Evolutionary conservation across 164 flowering plant species (phyloP).

Genomic region (Chimonanthus praecox): DNA sequence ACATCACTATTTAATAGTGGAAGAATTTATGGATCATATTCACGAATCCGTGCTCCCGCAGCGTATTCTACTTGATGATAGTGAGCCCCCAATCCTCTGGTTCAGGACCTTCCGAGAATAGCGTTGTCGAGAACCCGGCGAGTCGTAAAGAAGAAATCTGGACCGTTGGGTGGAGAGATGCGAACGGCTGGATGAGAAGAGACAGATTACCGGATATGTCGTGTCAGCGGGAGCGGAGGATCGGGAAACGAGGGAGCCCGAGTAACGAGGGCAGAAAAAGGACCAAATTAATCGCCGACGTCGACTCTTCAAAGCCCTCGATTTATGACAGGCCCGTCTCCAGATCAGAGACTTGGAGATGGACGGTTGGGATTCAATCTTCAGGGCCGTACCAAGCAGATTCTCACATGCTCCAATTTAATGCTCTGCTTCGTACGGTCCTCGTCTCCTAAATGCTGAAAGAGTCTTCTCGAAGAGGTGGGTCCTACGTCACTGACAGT

Average conservation of each 20-base stretch:
- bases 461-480: background rate
- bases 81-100: background rate
- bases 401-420: slow-evolving; percentile 7
- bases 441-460: background rate
- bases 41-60: background rate
- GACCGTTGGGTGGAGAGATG: slow-evolving; percentile 9
- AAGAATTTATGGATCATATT: no score
- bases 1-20: no score
- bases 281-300: slow-evolving; percentile 14
- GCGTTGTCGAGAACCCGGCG: slow-evolving; percentile 33
- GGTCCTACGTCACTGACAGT: background rate
- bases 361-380: slow-evolving; percentile 23
- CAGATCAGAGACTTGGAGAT: background rate
- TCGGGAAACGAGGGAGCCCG: slow-evolving; percentile 29
- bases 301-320: slow-evolving; percentile 17
- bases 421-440: background rate
- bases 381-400: background rate
- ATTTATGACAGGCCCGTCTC: slow-evolving; percentile 1
- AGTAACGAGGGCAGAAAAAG: slow-evolving; percentile 12
- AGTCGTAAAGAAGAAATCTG: slow-evolving; percentile 13
- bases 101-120: slow-evolving; percentile 31
- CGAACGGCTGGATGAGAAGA: slow-evolving; percentile 13
- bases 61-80: background rate
- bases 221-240: slow-evolving; percentile 48
- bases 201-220: slow-evolving; percentile 25